Conservation (phyloP, 1,284 basidiomycete genomes). For the Ustilago sp. region DNA sequence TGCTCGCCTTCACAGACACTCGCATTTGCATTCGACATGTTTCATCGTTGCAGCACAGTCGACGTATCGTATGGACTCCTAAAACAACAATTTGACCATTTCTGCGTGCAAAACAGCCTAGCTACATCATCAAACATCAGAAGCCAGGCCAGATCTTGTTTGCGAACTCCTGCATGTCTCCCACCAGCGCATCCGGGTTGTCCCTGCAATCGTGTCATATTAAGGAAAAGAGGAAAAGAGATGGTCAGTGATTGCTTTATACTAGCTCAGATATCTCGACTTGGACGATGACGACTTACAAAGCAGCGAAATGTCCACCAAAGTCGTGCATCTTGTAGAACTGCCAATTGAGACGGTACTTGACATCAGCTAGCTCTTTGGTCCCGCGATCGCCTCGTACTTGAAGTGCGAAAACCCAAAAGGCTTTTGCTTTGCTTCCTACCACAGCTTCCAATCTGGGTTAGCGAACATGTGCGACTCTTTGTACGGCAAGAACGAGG, state of each 20-base stretch:
- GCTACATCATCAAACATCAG: constrained; percentile 5
- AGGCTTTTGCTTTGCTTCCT: constrained; percentile 33
- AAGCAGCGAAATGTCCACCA: constrained; percentile 61
- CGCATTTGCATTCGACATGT: not conserved
- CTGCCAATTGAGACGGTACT: constrained; percentile 42
- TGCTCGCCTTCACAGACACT: not conserved
- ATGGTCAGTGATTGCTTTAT: not conserved
- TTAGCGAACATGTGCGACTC: constrained; percentile 31
- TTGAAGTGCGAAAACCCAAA: constrained; percentile 48
- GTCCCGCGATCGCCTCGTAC: constrained; percentile 46
- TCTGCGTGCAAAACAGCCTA: not conserved
- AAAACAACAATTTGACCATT: not conserved
- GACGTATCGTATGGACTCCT: not conserved
- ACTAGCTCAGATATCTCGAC: not conserved
- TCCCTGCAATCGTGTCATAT: constrained; percentile 18
- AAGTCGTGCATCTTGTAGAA: constrained; percentile 50
- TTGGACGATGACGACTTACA: constrained; percentile 38
- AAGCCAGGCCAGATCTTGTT: constrained; percentile 41
- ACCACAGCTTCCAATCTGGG: constrained; percentile 36
- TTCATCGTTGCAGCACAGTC: not conserved
- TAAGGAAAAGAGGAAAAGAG: not conserved
- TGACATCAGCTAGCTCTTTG: constrained; percentile 40
- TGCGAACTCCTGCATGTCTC: constrained; percentile 53
- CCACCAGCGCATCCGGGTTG: constrained; percentile 44
- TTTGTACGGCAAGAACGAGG: constrained; percentile 54